A percentile compares a stretch with the other conserved stretches of the same genome.
Conservation (phyloP, 352 stramenopile species). For the Globisporangium irregulare region DNA sequence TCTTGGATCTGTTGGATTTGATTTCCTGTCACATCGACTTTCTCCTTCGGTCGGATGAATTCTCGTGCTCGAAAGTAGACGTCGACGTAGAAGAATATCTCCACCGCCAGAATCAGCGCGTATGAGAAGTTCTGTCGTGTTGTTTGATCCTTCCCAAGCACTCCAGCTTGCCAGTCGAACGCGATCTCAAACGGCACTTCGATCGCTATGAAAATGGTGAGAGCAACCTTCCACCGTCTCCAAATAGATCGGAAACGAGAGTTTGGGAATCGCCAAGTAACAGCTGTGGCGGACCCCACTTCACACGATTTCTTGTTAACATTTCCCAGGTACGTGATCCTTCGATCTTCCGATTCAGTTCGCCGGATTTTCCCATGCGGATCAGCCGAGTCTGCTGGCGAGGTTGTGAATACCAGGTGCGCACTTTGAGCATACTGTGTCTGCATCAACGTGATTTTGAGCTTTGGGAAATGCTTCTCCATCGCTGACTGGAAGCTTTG, state of each 20-base stretch:
- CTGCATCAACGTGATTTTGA: conserved; percentile 12
- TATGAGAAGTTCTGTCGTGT: conserved; percentile 3
- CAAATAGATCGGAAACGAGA: conserved; percentile 17
- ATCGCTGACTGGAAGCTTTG: conserved; percentile 17
- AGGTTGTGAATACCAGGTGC: background rate
- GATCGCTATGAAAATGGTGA: conserved; percentile 18
- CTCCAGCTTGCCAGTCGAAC: conserved; percentile 16
- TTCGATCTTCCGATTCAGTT: background rate
- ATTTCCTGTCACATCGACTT: background rate
- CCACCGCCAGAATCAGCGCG: conserved; percentile 8
- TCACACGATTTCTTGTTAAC: conserved; percentile 15
- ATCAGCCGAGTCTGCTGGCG: background rate
- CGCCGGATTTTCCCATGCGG: background rate
- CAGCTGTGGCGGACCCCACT: background rate
- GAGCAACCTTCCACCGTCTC: conserved; percentile 17
- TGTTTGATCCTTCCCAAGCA: background rate
- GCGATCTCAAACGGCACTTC: conserved; percentile 22
- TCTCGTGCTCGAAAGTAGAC: conserved; percentile 18
- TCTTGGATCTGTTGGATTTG: conserved; percentile 2
- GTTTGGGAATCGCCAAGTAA: conserved; percentile 18
- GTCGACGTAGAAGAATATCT: conserved; percentile 26
- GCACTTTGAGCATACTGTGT: conserved; percentile 1
- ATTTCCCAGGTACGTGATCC: conserved; percentile 20
- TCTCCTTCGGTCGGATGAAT: conserved; percentile 16
- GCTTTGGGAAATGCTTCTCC: conserved; percentile 13